Evolutionary conservation across 1,284 basidiomycete species (phyloP).

Genomic region (Puccinia sorghi): DNA sequence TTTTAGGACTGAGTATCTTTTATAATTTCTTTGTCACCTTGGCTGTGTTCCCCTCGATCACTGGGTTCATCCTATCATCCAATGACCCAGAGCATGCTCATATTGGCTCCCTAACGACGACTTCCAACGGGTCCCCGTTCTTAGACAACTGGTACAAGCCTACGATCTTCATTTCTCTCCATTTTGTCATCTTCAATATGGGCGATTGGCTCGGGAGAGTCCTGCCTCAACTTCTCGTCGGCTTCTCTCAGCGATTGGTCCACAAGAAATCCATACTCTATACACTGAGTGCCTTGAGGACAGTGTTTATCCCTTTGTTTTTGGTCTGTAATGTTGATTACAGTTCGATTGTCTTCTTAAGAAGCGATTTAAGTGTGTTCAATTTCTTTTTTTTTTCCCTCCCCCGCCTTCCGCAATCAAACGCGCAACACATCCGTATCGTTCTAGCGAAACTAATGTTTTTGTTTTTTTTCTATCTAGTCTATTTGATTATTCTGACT

Average conservation of each 20-base stretch:
- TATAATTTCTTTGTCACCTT: slow-evolving; percentile 55
- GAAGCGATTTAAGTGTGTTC: slow-evolving; percentile 54
- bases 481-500: slow-evolving; percentile 54
- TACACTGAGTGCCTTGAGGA: slow-evolving; percentile 10
- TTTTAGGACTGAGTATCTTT: slow-evolving; percentile 54
- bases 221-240: slow-evolving; percentile 53
- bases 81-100: slow-evolving; percentile 19
- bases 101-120: neutral
- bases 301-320: slow-evolving; percentile 32
- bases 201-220: slow-evolving; percentile 56
- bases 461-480: slow-evolving; percentile 33
- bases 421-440: neutral
- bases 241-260: neutral
- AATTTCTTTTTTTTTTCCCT: neutral
- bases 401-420: neutral
- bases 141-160: slow-evolving; percentile 45
- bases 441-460: neutral
- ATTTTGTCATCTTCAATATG: slow-evolving; percentile 55
- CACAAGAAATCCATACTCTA: neutral
- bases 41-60: slow-evolving; percentile 56
- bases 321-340: slow-evolving; percentile 51
- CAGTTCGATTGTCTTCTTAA: slow-evolving; percentile 50
- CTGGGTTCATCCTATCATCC: slow-evolving; percentile 52
- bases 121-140: slow-evolving; percentile 17
- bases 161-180: slow-evolving; percentile 54